Percentiles rank a stretch among this genome's conserved stretches.
These are phyloP conservation scores for Xylariaceae sp. DNA, from an alignment of 2,329 filamentous ascomycete species.

Conservation along the genomic window DNA sequence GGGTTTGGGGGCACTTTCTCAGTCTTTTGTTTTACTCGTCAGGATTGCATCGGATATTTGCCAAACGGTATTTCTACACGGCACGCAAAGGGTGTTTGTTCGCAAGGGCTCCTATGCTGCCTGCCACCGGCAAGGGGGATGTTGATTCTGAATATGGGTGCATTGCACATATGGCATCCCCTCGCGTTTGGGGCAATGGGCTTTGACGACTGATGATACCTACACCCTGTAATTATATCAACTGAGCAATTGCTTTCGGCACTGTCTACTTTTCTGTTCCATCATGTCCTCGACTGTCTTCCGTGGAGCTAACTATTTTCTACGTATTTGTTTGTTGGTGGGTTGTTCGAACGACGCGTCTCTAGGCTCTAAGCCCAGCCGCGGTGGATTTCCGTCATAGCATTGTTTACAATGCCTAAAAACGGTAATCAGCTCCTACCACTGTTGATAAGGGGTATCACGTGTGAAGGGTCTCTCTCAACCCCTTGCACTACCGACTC, in stretches of 20 bases:
- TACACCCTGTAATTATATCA: slow-evolving; percentile 37
- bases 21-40: slow-evolving; percentile 13
- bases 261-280: slow-evolving; percentile 4
- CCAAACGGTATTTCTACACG: slow-evolving; percentile 5
- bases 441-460: slow-evolving; percentile 26
- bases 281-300: not conserved
- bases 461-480: slow-evolving; percentile 20
- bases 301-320: not conserved
- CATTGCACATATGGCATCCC: slow-evolving; percentile 26
- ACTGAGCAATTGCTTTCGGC: slow-evolving; percentile 16
- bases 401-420: slow-evolving; percentile 27
- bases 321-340: not conserved
- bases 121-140: not conserved
- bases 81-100: slow-evolving; percentile 6
- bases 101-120: not conserved
- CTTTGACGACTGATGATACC: slow-evolving; percentile 32
- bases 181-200: slow-evolving; percentile 14
- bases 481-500: not conserved
- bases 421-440: slow-evolving; percentile 20
- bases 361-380: not conserved
- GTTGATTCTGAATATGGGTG: slow-evolving; percentile 10
- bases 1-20: slow-evolving; percentile 28
- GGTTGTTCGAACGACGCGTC: slow-evolving; percentile 17
- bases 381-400: slow-evolving; percentile 4
- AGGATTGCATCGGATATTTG: slow-evolving; percentile 20